These are phyloP conservation scores for Serendipita vermifera DNA, from an alignment of 768 basidiomycete genomes.

Conservation along the genomic window DNA sequence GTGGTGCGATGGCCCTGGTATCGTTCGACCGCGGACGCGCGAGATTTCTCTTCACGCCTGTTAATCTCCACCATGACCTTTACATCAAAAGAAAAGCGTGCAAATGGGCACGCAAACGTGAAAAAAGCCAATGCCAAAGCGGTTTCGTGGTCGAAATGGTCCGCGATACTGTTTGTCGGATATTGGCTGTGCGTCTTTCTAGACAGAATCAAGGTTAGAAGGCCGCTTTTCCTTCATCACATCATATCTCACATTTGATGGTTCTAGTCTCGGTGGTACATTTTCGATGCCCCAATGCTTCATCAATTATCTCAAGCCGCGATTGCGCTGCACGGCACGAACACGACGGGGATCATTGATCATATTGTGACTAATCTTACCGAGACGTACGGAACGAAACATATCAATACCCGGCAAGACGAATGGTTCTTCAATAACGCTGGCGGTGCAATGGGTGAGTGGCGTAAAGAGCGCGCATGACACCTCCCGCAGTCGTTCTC, in stretches of 20 bases:
- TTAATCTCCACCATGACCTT: too few relatives aligned
- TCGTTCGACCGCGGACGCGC: too few relatives aligned
- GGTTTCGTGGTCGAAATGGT: constrained; percentile 7
- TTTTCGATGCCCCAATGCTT: constrained; percentile 58
- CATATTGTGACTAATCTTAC: constrained; percentile 77
- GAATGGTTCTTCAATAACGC: constrained; percentile 98
- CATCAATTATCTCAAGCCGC: constrained; percentile 66
- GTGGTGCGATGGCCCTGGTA: too few relatives aligned
- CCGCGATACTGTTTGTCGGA: not conserved
- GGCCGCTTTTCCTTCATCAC: not conserved
- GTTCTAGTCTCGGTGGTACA: constrained; percentile 69
- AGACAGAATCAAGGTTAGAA: constrained; percentile 22
- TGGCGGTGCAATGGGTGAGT: constrained; percentile 83
- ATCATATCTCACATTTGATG: not conserved
- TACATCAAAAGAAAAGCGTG: too few relatives aligned
- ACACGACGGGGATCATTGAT: constrained; percentile 60
- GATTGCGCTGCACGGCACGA: constrained; percentile 47
- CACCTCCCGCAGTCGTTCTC: too few relatives aligned
- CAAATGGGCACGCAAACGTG: too few relatives aligned
- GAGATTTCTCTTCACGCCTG: too few relatives aligned
- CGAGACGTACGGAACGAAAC: constrained; percentile 46
- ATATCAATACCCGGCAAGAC: constrained; percentile 40
- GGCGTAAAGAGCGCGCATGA: too few relatives aligned
- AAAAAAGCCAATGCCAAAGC: too few relatives aligned
- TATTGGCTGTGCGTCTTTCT: constrained; percentile 15